These are phyloP conservation scores for Teratosphaeria destructans DNA, from an alignment of 2,329 filamentous ascomycete genomes.

Conservation along the genomic window DNA sequence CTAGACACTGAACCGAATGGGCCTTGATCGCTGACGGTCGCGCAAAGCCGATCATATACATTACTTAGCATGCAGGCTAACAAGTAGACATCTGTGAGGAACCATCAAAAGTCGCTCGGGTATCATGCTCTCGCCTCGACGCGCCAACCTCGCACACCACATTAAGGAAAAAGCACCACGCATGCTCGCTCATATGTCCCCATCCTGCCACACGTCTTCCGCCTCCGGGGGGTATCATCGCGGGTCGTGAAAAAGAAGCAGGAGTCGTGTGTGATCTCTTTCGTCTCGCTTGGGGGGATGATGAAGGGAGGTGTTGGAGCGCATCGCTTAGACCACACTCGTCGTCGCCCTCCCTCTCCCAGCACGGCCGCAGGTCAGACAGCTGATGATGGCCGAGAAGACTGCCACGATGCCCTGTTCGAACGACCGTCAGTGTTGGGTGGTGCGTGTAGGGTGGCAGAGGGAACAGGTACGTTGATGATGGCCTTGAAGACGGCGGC, in stretches of 20 bases:
- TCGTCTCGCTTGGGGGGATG: not conserved
- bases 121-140: not conserved
- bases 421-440: not conserved
- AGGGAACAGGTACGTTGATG: constrained; percentile 26
- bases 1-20: no score
- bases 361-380: constrained; percentile 39
- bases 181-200: not conserved
- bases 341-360: constrained; percentile 28
- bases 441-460: not conserved
- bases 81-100: not conserved
- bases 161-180: not conserved
- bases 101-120: not conserved
- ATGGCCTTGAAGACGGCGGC: constrained; percentile 36
- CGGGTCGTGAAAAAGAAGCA: not conserved
- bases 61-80: not conserved
- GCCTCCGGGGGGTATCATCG: not conserved
- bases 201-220: not conserved
- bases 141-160: not conserved
- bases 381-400: constrained; percentile 39
- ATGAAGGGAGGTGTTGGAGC: not conserved
- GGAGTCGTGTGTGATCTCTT: not conserved
- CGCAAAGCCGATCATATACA: not conserved
- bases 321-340: constrained; percentile 24
- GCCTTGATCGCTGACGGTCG: not conserved
- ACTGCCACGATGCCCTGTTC: constrained; percentile 37